These are phyloP conservation scores for Fabrea salina DNA, from an alignment of 169 alveolate genomes.

Conservation along the genomic window DNA sequence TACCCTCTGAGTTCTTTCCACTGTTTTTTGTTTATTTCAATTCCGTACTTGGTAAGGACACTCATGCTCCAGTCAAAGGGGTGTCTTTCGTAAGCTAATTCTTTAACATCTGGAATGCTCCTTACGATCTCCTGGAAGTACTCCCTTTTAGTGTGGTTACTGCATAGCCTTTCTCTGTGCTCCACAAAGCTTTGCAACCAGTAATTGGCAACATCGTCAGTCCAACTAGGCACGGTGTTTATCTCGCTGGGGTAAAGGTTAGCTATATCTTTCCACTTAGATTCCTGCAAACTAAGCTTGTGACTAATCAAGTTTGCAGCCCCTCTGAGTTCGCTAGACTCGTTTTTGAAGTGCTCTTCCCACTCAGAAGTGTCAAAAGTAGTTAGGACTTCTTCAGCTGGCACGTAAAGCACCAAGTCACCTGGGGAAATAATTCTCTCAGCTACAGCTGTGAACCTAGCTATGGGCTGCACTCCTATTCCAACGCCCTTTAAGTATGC, in stretches of 20 bases:
- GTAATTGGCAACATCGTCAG: not conserved
- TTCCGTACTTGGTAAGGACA: not conserved
- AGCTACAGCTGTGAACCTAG: not conserved
- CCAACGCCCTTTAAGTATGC: not conserved
- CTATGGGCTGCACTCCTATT: not conserved
- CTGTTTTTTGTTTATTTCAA: not conserved
- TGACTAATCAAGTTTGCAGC: not conserved
- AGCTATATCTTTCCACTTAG: not conserved
- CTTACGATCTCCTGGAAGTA: not conserved
- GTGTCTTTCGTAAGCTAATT: not conserved
- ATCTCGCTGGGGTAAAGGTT: not conserved
- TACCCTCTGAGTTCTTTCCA: not conserved
- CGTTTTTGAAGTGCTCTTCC: not conserved
- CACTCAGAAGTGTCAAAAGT: conserved; percentile 5
- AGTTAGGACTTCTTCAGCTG: not conserved
- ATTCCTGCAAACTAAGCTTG: not conserved
- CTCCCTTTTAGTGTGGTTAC: not conserved
- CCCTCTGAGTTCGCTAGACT: not conserved
- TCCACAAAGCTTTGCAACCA: not conserved
- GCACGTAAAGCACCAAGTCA: not conserved
- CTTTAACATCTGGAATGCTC: not conserved
- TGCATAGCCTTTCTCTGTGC: not conserved
- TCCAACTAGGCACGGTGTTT: not conserved
- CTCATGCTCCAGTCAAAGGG: not conserved
- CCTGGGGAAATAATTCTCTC: not conserved